Evolutionary conservation across 2,329 filamentous ascomycete species (phyloP), one percentile per base, ranked within the genome.

Genomic region (Fusarium praegraminearum): DNA sequence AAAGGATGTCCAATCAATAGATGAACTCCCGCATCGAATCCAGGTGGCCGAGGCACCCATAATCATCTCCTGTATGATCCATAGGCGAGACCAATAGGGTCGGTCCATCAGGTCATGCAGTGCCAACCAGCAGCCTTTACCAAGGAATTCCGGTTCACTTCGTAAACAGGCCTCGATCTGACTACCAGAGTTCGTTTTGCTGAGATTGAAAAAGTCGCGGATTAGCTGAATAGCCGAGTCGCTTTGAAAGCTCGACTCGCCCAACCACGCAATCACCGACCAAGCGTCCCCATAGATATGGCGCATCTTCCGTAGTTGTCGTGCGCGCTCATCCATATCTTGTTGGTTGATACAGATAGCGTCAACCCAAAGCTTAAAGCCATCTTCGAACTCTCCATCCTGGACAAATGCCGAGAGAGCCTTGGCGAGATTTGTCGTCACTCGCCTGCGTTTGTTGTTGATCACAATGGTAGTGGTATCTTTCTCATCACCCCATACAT

Each of bases 91-190:
- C 36, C 36, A 40, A n/a, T 40, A 40, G 3, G 36, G 36, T 13
- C 36, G 36, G 1, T 13, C n/a, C 36, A 40, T 40, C 0, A 40
- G n/a, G 0, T 40, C n/a, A 2, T 40, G 36, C 0, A 40, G n/a
- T 13, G 36, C 36, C n/a, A 40, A 13, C 36, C 36, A 40, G n/a
- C 36, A 40, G 0, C 36, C n/a, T 12, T 20, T 40, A 0, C 36
- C 36, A 40, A 40, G 36, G 12, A 12, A 40, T 4, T 40, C 36
- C 0, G 36, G 36, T 2, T 40, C 36, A 12, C 3, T 40, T 0
- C n/a, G 11, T 7, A 40, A 7, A 0, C n/a, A 20, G 13, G n/a
- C 3, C 20, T 40, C 36, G 7, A 40, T 40, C 20, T 8, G 36
- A 13, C 11, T 13, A 12, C n/a, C 36, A 4, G 10, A 20, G 11